Base-by-base conservation (phyloP, 163 green algal genomes). In the Scenedesmus sp. region DNA sequence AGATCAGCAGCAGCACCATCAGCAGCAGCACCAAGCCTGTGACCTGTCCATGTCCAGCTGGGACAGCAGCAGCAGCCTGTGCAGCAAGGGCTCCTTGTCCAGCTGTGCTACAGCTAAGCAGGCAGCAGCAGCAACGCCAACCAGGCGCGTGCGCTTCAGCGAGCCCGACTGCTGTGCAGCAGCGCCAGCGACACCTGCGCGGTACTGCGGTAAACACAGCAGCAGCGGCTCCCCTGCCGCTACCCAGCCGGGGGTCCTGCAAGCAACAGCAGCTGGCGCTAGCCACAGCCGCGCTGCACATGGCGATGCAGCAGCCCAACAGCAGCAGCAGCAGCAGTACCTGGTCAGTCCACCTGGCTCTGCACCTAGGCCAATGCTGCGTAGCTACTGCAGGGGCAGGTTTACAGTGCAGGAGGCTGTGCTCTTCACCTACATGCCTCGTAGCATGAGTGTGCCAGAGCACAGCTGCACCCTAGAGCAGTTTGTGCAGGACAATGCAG, bases 331-430 rank as follows among this genome's bases (percentile, higher is more conserved):
- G 16, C 86, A 77, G 52, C 23, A 67, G 15, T 59, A 70, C 20
- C 67, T 52, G 46, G 57, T 16, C 67, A 64, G 52, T 34, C 62
- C 86, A 13, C 9, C 86, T 23, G 23, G 6, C 8, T 20, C 66
- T 8, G 16, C 23, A 6, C 73, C 87, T 20, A 60, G 6, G 67
- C 56, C 86, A 2, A 18, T 74, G 0, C 73, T 64, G 23, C 87
- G 87, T 8, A 91, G 87, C 87, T 91, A 91, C 73, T 91, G 73
- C 73, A 54, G 73, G 2, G 87, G 87, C 70, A 67, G 87, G 16
- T 91, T 91, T 54, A 16, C 77, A 12, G 87, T 91, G 23, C 87
- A 91, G 34, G 87, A 91, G 52, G 87, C 87, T 10, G 54, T 91
- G 56, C 70, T 91, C 23, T 56, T 10, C 23, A 84, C 55, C n/a